Evolutionary conservation across 352 stramenopile genomes (phyloP).

Genomic region (Globisporangium heterothallicum): DNA sequence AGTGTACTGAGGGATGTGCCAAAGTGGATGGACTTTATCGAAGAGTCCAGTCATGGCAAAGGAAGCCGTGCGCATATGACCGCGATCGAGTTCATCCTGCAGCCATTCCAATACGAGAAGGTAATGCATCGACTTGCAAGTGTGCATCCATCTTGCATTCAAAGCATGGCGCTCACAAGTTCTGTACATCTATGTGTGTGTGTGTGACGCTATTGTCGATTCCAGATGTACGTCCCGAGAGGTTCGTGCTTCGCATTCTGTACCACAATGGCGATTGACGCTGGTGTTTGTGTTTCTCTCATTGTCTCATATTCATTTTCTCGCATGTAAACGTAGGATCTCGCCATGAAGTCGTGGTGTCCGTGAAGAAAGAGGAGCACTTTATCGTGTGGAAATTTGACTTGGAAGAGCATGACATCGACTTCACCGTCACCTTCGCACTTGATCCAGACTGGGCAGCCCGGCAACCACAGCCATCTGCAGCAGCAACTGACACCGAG

Average conservation of each 20-base stretch:
- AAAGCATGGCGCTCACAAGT: too few relatives aligned
- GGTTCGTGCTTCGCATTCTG: slow-evolving; percentile 1
- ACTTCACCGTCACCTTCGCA: slow-evolving; percentile 63
- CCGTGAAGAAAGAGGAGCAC: slow-evolving; percentile 31
- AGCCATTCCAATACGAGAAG: slow-evolving; percentile 73
- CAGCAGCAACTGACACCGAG: slow-evolving; percentile 3
- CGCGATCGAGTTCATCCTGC: slow-evolving; percentile 77
- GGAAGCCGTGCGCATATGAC: slow-evolving; percentile 64
- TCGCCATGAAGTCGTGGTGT: slow-evolving; percentile 50
- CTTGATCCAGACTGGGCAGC: slow-evolving; percentile 13
- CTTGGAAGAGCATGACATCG: slow-evolving; percentile 74
- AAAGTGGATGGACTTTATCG: slow-evolving; percentile 57
- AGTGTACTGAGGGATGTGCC: slow-evolving; percentile 23
- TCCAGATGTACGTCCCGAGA: slow-evolving; percentile 13
- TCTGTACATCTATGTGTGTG: neutral
- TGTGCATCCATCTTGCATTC: too few relatives aligned
- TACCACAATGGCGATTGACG: neutral
- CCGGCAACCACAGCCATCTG: slow-evolving; percentile 18
- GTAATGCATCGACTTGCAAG: slow-evolving; percentile 19
- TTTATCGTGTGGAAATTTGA: slow-evolving; percentile 85
- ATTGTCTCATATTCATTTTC: slow-evolving; percentile 16
- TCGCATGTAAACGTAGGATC: slow-evolving; percentile 44
- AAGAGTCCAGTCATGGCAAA: slow-evolving; percentile 38
- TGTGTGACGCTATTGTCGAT: neutral
- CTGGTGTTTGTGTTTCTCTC: neutral